Base-by-base conservation (phyloP, 75 land plant genomes). In the Selaginella tamariscina region DNA sequence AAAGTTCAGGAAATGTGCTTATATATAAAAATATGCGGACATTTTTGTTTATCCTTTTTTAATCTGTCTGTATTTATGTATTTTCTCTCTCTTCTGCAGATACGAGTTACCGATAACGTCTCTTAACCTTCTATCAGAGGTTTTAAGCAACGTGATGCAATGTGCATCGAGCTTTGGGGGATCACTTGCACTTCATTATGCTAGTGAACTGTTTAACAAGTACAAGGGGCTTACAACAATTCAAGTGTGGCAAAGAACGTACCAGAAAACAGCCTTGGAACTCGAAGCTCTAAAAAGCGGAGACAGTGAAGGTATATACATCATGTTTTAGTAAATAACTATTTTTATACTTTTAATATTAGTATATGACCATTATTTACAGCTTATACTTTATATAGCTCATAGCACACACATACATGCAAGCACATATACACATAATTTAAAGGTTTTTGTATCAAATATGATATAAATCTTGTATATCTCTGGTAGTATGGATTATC, bases 61-160 rank as follows among this genome's bases (percentile, higher is more conserved):
- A 5, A 5, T 5, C 49, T 39, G 49, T 39, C 15, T 39, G 11
- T 39, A 5, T 5, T 39, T 39, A 5, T 39, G 5, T 39, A 39
- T 39, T 15, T 15, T 39, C 49, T 39, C 15, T 39, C 5, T 39
- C 15, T 39, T 39, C n/a, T 39, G 5, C 84, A 93, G 98, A 80
- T 94, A 94, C 75, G 98, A 94, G 74, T 82, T 82, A 71, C 72
- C 83, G n/a, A 62, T 94, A 44, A 65, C 74, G 59, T 82, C 96
- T 39, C 29, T 79, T 60, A 84, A 94, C 76, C 82, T 87, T 55
- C 79, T 94, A 62, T 91, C 96, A 57, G 91, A 94, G 72, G 79
- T 72, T 39, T 71, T 94, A 56, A 72, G 82, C 44, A 83, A 82
- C 62, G 78, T 72, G 33, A 87, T 87, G 83, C 73, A 69, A 13